These are phyloP conservation scores for Sphaerosporella brunnea DNA, from an alignment of 495 filamentous ascomycete species.

Conservation along the genomic window DNA sequence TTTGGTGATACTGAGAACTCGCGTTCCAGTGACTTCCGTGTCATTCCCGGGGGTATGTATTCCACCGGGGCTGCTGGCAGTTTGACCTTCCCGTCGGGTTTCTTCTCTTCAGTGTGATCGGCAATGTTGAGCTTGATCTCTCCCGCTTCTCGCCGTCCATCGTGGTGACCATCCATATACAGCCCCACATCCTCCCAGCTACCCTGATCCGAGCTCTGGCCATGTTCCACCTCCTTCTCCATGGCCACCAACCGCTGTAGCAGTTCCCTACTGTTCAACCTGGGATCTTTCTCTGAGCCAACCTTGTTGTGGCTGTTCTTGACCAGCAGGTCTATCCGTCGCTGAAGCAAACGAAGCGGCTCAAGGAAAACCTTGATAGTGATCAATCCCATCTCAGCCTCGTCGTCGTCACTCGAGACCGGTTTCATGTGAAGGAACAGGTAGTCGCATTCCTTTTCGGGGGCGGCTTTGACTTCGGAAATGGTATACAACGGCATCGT, in stretches of 20 bases:
- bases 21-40: conserved; percentile 47
- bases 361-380: conserved; percentile 88
- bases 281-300: background rate
- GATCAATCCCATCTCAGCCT: conserved; percentile 38
- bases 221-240: conserved; percentile 42
- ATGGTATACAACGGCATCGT: conserved; percentile 54
- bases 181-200: conserved; percentile 80
- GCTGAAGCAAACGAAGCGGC: conserved; percentile 61
- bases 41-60: conserved; percentile 68
- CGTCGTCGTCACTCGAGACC: too few species aligned
- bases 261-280: conserved; percentile 28
- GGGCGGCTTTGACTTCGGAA: conserved; percentile 72
- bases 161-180: conserved; percentile 30
- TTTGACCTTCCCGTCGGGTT: too few species aligned
- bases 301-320: conserved; percentile 43
- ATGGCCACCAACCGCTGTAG: conserved; percentile 35
- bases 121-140: conserved; percentile 50
- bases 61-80: conserved; percentile 65
- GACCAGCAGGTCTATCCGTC: conserved; percentile 65
- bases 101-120: too few species aligned
- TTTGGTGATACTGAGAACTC: conserved; percentile 78
- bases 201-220: conserved; percentile 54
- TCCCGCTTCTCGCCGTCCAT: conserved; percentile 34
- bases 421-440: conserved; percentile 66
- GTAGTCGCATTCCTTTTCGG: conserved; percentile 82